Conservation (phyloP, 2,329 filamentous ascomycete genomes). For the Aspergillus pseudoviridinutans region DNA sequence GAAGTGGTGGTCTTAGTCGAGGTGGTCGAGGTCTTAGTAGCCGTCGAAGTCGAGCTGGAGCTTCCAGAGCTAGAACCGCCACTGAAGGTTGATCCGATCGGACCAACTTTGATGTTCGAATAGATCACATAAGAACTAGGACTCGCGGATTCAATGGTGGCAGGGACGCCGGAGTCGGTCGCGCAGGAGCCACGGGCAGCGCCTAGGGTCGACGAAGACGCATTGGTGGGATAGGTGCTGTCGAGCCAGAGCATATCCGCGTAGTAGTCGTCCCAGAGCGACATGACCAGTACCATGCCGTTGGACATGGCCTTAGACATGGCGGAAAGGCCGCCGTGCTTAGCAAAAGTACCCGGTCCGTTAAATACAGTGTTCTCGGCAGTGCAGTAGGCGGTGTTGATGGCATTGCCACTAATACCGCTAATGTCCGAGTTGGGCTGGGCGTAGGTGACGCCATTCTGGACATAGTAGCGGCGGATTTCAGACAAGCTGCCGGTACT, state of each 20-base stretch:
- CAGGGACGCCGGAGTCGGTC: slow-evolving; percentile 50
- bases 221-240: slow-evolving; percentile 55
- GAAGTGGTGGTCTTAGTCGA: slow-evolving; percentile 8
- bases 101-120: slow-evolving; percentile 59
- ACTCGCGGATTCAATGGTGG: slow-evolving; percentile 45
- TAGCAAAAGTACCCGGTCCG: slow-evolving; percentile 51
- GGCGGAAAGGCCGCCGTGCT: slow-evolving; percentile 52
- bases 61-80: slow-evolving; percentile 5
- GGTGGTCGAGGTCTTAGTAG: slow-evolving; percentile 10
- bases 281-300: slow-evolving; percentile 63
- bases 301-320: slow-evolving; percentile 54
- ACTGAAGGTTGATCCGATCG: slow-evolving; percentile 51
- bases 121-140: slow-evolving; percentile 52
- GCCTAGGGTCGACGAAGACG: slow-evolving; percentile 43
- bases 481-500: slow-evolving; percentile 53
- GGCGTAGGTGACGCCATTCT: slow-evolving; percentile 59
- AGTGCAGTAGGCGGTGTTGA: slow-evolving; percentile 57
- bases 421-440: slow-evolving; percentile 48
- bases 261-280: slow-evolving; percentile 61
- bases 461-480: slow-evolving; percentile 64
- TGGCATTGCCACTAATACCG: slow-evolving; percentile 49
- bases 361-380: slow-evolving; percentile 54
- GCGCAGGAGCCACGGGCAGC: slow-evolving; percentile 53
- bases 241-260: slow-evolving; percentile 74
- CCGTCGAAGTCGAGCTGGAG: neutral